Evolutionary conservation across 2,329 filamentous ascomycete genomes (phyloP), one percentile per base, ranked within the genome.

Genomic region (Ascochyta clinopodiicola): DNA sequence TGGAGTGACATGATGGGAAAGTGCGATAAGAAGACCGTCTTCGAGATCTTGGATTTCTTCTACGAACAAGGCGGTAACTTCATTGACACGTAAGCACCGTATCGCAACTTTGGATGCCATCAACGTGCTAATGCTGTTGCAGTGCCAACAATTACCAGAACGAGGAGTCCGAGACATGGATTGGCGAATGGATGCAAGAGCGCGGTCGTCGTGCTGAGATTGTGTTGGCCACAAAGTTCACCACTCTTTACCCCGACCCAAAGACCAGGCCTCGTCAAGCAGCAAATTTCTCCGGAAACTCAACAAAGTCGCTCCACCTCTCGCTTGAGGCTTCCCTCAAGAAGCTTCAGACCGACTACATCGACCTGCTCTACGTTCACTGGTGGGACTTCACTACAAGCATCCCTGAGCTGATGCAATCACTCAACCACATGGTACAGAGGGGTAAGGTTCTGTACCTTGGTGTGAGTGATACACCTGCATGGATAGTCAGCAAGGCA

Each of bases 221-320:
- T 42, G 79, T 85, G 29, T 62, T 86, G 19, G 81, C 83, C 0
- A 85, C 83, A 17, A 85, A 85, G 65, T 86, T 79, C 69, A 80
- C 80, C 1, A 74, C 70, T 0, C 58, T 50, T 34, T 72, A 62
- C 40, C 66, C 66, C 1, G 48, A 69, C 17, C 71, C 61, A 1
- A 51, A 57, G 27, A 64, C 69, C 6, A 47, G 56, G 56, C 65
- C 65, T n/a, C 67, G 65, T 56, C 45, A 67, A 64, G 35, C 61
- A 63, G 58, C 59, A 59, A 83, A 83, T 61, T 80, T 72, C 51
- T 71, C 70, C 9, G 79, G 80, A 1, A 78, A 79, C 61, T 64
- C 64, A 34, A 68, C 72, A 21, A 79, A 77, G 57, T 72, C 66
- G 15, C 67, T 79, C 25, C 71, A 67, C 21, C 46, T 76, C 37